Base-by-base conservation (phyloP, 1,284 basidiomycete species). In the Papiliotrema flavescens region DNA sequence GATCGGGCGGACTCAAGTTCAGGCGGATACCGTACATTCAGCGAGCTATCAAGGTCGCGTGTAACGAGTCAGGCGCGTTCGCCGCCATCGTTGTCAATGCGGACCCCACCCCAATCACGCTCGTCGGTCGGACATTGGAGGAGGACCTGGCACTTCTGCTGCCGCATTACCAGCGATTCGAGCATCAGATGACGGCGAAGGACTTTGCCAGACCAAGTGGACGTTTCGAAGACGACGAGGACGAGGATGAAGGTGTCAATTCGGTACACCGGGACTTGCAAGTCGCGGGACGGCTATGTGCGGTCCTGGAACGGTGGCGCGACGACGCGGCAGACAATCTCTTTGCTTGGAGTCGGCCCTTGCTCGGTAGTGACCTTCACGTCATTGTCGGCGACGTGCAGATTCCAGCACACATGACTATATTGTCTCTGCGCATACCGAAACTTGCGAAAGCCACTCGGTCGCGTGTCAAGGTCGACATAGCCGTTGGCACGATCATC, bases 61-160 rank as follows among this genome's bases (percentile, higher is more conserved):
- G 89, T 2, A 98, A 92, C 67, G 88, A 85, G 56, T 87, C 89
- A 0, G 95, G 95, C 3, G 89, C 90, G 0, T 94, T 91, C 73
- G 92, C 86, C 2, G 94, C 90, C 0, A 79, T 98, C 45, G 82
- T 88, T 23, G 81, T 86, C 3, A 91, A 96, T 59, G 86, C 85
- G 45, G 75, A 76, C 26, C 83, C 88, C 0, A 78, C 77, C 1
- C 77, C 81, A 15, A 85, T 97, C 46, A 70, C 73, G 0, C 67
- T 88, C 9, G 73, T 76, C 0, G 89, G 89, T 1, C 81, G 82
- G 47, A 77, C 77, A 1, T 75, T 96, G 22, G 79, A 83, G 5
- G 81, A 87, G 48, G 90, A 94, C 69, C 62, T 96, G 47, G 81
- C 82, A 7, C 69, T 72, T 0, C 76, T 90, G 0, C 82, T 84